Evolutionary conservation across 2,329 filamentous ascomycete genomes (phyloP).

Genomic region (Monilinia aucupariae): DNA sequence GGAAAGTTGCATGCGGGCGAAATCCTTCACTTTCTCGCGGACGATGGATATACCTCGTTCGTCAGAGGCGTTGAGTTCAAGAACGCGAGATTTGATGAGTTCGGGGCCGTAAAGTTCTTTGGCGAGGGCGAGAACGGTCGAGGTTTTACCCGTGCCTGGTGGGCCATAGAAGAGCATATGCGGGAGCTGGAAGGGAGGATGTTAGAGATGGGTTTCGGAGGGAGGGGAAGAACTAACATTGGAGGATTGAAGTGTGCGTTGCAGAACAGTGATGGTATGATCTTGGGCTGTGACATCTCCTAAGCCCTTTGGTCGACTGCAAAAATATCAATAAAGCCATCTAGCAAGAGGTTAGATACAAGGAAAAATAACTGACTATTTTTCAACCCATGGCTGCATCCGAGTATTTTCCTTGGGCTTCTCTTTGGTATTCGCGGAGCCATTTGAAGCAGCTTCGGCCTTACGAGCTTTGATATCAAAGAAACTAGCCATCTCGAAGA

Average conservation of each 20-base stretch:
- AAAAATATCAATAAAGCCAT: not conserved
- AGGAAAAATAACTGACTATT: conserved; percentile 65
- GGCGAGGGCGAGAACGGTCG: conserved; percentile 90
- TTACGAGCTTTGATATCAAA: conserved; percentile 93
- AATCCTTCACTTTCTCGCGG: conserved; percentile 96
- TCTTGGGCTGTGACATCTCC: conserved; percentile 96
- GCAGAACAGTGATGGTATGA: conserved; percentile 88
- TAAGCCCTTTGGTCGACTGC: conserved; percentile 79
- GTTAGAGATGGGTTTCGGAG: conserved; percentile 20
- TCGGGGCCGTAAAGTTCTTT: conserved; percentile 97
- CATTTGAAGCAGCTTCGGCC: conserved; percentile 63
- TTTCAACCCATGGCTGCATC: conserved; percentile 95
- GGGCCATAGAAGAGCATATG: conserved; percentile 99
- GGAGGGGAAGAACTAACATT: conserved; percentile 53
- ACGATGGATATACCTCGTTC: conserved; percentile 97
- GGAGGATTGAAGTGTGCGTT: conserved; percentile 86
- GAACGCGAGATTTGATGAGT: conserved; percentile 86
- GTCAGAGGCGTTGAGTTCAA: conserved; percentile 98
- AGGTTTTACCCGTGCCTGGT: conserved; percentile 95
- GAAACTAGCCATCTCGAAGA: conserved; percentile 69
- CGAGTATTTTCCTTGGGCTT: conserved; percentile 58
- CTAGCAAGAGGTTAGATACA: not conserved
- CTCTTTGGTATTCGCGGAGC: conserved; percentile 55
- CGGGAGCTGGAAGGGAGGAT: conserved; percentile 57
- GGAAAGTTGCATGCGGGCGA: conserved; percentile 89